Conservation (phyloP, 768 basidiomycete species). For the Lentinula sp. region DNA sequence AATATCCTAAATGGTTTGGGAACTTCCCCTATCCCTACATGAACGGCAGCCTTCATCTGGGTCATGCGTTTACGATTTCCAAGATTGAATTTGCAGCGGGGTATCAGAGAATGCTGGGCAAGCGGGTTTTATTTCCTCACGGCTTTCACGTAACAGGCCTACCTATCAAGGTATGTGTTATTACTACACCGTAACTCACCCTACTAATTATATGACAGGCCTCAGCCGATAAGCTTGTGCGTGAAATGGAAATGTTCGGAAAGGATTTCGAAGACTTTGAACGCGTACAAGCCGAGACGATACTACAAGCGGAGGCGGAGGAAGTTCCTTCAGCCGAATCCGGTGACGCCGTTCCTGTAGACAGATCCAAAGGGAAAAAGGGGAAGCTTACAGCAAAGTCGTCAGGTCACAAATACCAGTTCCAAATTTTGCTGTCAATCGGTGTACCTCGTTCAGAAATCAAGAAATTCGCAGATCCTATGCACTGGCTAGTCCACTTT, state of each 20-base stretch:
- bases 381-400: constrained; percentile 91
- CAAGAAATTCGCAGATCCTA: constrained; percentile 95
- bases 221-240: constrained; percentile 94
- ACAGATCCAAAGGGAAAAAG: constrained; percentile 85
- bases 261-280: constrained; percentile 74
- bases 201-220: constrained; percentile 44
- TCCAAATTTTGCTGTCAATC: constrained; percentile 97
- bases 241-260: constrained; percentile 96
- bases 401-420: constrained; percentile 92
- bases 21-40: constrained; percentile 97
- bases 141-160: constrained; percentile 98
- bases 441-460: constrained; percentile 84
- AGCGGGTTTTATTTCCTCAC: constrained; percentile 93
- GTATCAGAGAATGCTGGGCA: constrained; percentile 92
- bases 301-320: constrained; percentile 39
- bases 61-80: constrained; percentile 96
- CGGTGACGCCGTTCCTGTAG: constrained; percentile 29
- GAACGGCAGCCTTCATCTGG: constrained; percentile 96
- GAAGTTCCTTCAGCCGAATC: constrained; percentile 34
- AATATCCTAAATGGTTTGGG: constrained; percentile 95
- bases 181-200: neutral
- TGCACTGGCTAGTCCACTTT: constrained; percentile 90
- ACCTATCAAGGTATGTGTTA: constrained; percentile 90
- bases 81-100: constrained; percentile 97
- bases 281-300: constrained; percentile 35